Evolutionary conservation across 768 basidiomycete species (phyloP), one percentile per base, ranked within the genome.

Genomic region (Mycena epipterygia): DNA sequence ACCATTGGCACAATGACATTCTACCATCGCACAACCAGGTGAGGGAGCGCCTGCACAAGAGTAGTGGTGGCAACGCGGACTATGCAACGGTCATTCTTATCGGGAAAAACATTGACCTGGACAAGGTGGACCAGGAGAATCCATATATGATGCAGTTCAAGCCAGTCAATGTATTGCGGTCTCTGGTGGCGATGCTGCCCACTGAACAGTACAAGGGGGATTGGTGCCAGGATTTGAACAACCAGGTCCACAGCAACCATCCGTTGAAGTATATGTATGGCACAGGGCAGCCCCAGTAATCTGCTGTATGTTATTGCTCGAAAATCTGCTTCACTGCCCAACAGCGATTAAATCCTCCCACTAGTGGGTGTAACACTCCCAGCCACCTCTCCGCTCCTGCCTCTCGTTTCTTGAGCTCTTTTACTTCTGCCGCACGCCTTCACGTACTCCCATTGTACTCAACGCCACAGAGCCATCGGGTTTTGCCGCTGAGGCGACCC

Each of bases 61-160:
- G 72, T 66, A 80, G 76, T 79, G 79, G 81, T 75, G 64, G 62
- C 74, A 70, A 12, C 3, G 41, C 29, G 9, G 46, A 57, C 35
- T 67, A 39, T 23, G 56, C 46, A 48, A 23, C 23, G 13, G 56
- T 55, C 41, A 12, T 68, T n/a, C 39, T 68, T 14, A 42, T 65
- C 32, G 67, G 33, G 23, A 25, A 12, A 12, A 69, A 63, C 14
- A 21, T 29, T 17, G 67, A 61, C 3, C 27, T 63, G 4, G 62
- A 64, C 21, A 29, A 35, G 8, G 9, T 53, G 51, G 51, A 39
- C 1, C 51, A 39, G 2, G 41, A 64, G 16, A 17, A 64, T 29
- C 29, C 63, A n/a, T 4, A 14, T 3, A 42, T 27, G 35, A 14
- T 64, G 19, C 49, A 51, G 21, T 64, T 52, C 19, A 64, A 39